Conservation (phyloP, 176 grass and related monocot species). For the Guadua angustifolia region DNA sequence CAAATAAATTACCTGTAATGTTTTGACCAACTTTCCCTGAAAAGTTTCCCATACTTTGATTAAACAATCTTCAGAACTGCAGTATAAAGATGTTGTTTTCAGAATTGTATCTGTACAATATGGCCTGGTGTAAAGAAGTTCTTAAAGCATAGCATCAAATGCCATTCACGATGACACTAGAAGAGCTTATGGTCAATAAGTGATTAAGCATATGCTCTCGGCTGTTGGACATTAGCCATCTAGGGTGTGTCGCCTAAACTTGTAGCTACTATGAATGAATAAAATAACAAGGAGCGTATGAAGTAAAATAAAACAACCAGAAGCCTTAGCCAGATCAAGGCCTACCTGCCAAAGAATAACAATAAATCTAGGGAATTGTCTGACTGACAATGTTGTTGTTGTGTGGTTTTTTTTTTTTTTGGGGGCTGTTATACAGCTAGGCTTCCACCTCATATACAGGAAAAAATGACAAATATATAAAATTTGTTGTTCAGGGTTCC, state of each 20-base stretch:
- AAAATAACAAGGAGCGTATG: not conserved
- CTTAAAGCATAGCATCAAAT: not conserved
- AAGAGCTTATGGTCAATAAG: not conserved
- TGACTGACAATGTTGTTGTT: not conserved
- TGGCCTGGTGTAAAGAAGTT: not conserved
- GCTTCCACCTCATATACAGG: not conserved
- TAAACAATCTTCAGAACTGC: conserved; percentile 94
- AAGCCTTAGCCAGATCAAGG: not conserved
- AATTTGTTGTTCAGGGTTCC: not conserved
- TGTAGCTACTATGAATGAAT: not conserved
- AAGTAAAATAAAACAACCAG: not conserved
- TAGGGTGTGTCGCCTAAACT: not conserved
- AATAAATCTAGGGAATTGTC: conserved; percentile 16
- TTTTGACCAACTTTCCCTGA: conserved; percentile 92
- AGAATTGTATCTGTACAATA: conserved; percentile 29
- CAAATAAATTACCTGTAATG: conserved; percentile 69
- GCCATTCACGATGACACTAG: not conserved
- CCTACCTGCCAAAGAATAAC: not conserved
- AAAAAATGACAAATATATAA: not conserved
- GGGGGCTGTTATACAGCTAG: not conserved
- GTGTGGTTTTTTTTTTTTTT: too few species aligned
- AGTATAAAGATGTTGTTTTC: conserved; percentile 20
- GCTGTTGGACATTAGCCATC: not conserved
- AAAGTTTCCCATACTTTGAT: conserved; percentile 99
- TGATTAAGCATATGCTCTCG: not conserved